These are phyloP conservation scores for Avena eriantha DNA, from an alignment of 176 grass and related monocot genomes.

Conservation along the genomic window DNA sequence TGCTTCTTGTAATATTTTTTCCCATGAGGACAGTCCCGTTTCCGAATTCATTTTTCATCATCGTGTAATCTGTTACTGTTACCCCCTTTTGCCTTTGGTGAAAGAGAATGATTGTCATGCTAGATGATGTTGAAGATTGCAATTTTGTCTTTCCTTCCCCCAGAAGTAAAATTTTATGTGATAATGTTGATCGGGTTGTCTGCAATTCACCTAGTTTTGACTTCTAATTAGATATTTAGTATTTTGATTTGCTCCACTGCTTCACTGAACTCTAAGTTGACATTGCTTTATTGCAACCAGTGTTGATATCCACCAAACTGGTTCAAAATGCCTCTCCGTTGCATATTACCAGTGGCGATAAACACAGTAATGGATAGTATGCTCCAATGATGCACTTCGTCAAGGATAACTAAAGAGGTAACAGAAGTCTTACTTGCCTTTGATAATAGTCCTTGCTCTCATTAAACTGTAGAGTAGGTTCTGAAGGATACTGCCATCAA, in stretches of 20 bases:
- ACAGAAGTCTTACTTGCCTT: neutral
- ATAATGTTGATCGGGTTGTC: neutral
- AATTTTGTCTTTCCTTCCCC: neutral
- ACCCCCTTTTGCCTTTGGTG: neutral
- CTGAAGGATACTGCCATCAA: neutral
- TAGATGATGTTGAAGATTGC: neutral
- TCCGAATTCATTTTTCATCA: slow-evolving; percentile 6
- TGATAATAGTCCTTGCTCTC: neutral
- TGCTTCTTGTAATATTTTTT: neutral
- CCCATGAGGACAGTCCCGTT: neutral
- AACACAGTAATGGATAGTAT: neutral
- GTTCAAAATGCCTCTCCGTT: neutral
- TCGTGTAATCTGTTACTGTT: neutral
- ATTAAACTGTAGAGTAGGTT: neutral
- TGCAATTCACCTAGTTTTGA: neutral
- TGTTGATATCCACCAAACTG: neutral
- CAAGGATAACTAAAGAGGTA: slow-evolving; percentile 7
- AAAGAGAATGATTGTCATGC: slow-evolving; percentile 12
- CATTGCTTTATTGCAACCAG: neutral
- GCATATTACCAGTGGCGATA: neutral
- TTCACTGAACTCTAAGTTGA: neutral
- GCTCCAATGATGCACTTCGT: neutral
- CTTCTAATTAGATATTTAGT: neutral
- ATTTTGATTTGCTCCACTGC: neutral
- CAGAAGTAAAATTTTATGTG: slow-evolving; percentile 4